Percentiles rank a stretch among this genome's conserved stretches.
phyloP scores from a whole-genome alignment of 306 rosid species.

The Cicer bijugum region DNA sequence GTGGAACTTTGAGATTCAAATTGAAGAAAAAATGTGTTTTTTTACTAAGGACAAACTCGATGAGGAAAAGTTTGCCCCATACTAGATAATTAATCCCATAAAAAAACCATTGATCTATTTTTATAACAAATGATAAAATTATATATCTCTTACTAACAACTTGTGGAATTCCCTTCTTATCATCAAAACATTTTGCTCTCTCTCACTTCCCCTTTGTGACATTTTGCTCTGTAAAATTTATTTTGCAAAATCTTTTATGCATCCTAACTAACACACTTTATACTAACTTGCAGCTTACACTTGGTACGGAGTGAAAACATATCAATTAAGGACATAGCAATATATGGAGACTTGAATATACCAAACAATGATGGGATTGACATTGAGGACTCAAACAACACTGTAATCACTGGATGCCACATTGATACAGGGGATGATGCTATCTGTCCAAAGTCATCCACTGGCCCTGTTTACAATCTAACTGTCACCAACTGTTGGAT shows the following conservation, averaged over 20 bases:
- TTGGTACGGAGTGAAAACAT: conserved; percentile 65
- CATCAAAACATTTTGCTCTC: neutral
- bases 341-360: conserved; percentile 81
- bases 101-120: too few relatives aligned
- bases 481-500: conserved; percentile 81
- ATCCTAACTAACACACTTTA: conserved; percentile 33
- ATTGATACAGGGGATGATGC: conserved; percentile 96
- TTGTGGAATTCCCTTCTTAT: neutral
- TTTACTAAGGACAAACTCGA: too few relatives aligned
- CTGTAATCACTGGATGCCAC: conserved; percentile 72
- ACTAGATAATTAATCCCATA: too few relatives aligned
- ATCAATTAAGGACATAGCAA: conserved; percentile 62
- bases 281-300: conserved; percentile 73
- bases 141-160: neutral
- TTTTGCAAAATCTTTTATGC: conserved; percentile 4
- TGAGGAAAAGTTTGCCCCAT: too few relatives aligned
- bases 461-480: conserved; percentile 72
- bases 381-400: conserved; percentile 91
- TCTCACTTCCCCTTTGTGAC: neutral
- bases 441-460: conserved; percentile 80
- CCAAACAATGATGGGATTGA: conserved; percentile 96
- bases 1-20: too few relatives aligned
- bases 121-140: neutral
- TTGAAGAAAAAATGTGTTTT: too few relatives aligned
- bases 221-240: neutral